Percentiles rank a stretch among this genome's conserved stretches.
Evolutionary conservation across 805 yeast species (phyloP).

Genomic region (Monosporozyma siamensis): DNA sequence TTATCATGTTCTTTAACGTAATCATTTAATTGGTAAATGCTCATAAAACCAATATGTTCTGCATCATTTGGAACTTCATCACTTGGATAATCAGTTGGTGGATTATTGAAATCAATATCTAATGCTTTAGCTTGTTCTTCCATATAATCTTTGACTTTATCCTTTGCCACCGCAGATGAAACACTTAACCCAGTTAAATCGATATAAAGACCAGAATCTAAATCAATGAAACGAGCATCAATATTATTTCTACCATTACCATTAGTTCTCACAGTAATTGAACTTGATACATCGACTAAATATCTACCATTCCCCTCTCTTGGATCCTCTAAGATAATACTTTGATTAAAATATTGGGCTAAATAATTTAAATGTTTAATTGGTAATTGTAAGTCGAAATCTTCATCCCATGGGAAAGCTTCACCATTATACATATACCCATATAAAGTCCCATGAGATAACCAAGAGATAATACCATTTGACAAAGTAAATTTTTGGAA

Average conservation of each 20-base stretch:
- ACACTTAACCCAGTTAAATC: conserved; percentile 62
- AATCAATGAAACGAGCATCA: conserved; percentile 65
- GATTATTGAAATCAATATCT: not conserved
- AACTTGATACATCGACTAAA: conserved; percentile 41
- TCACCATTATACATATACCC: conserved; percentile 61
- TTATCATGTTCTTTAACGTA: conserved; percentile 9
- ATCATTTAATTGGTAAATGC: conserved; percentile 7
- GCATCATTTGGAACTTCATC: conserved; percentile 2
- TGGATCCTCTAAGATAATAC: conserved; percentile 40
- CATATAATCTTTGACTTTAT: conserved; percentile 3
- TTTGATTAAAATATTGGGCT: conserved; percentile 35
- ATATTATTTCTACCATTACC: conserved; percentile 57
- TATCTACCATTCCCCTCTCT: conserved; percentile 49
- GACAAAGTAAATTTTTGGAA: conserved; percentile 42
- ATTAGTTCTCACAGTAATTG: conserved; percentile 44
- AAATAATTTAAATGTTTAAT: conserved; percentile 37
- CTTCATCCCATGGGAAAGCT: conserved; percentile 58
- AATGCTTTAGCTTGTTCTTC: not conserved
- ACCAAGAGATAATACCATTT: conserved; percentile 45
- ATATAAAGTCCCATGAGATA: conserved; percentile 56
- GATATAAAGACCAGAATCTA: conserved; percentile 59
- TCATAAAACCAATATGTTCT: conserved; percentile 7
- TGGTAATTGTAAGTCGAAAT: conserved; percentile 57
- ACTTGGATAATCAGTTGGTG: not conserved
- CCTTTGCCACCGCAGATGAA: conserved; percentile 25